These are phyloP conservation scores for Peronospora farinosa DNA, from an alignment of 352 stramenopile genomes.

Conservation along the genomic window DNA sequence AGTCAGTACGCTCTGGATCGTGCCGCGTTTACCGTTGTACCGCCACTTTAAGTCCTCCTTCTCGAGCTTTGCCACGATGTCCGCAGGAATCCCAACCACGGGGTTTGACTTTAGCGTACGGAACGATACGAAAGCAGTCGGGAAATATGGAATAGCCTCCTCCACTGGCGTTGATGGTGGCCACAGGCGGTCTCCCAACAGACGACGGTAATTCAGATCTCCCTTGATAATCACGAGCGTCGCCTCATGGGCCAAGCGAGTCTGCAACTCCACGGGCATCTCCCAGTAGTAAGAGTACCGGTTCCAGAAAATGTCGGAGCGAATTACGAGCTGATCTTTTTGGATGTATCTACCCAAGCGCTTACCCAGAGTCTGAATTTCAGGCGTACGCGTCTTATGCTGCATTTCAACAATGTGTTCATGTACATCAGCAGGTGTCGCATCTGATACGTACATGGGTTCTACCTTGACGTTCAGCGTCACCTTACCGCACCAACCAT, in stretches of 20 bases:
- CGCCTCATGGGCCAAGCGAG: conserved; percentile 26
- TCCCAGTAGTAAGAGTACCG: conserved; percentile 73
- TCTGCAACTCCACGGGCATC: conserved; percentile 34
- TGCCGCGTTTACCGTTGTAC: conserved; percentile 61
- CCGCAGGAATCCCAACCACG: conserved; percentile 44
- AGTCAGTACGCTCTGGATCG: conserved; percentile 53
- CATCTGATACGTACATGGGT: conserved; percentile 80
- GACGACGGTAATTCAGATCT: conserved; percentile 95
- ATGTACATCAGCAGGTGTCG: conserved; percentile 44
- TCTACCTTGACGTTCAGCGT: conserved; percentile 69
- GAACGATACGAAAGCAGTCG: conserved; percentile 56
- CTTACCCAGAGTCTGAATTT: conserved; percentile 45
- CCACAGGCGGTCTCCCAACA: conserved; percentile 92
- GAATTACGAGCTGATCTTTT: conserved; percentile 18
- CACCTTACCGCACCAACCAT: conserved; percentile 45
- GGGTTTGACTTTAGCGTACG: conserved; percentile 70
- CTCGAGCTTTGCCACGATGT: conserved; percentile 40
- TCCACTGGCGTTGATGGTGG: conserved; percentile 72
- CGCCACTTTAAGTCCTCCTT: conserved; percentile 52
- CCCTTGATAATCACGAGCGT: conserved; percentile 94
- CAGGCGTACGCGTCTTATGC: conserved; percentile 17
- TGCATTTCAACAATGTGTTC: conserved; percentile 60
- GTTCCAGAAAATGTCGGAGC: conserved; percentile 55
- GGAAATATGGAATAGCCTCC: conserved; percentile 78
- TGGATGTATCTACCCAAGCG: conserved; percentile 35